Evolutionary conservation across 331 rosid genomes (phyloP).

Genomic region (Rhamnella rubrinervis): DNA sequence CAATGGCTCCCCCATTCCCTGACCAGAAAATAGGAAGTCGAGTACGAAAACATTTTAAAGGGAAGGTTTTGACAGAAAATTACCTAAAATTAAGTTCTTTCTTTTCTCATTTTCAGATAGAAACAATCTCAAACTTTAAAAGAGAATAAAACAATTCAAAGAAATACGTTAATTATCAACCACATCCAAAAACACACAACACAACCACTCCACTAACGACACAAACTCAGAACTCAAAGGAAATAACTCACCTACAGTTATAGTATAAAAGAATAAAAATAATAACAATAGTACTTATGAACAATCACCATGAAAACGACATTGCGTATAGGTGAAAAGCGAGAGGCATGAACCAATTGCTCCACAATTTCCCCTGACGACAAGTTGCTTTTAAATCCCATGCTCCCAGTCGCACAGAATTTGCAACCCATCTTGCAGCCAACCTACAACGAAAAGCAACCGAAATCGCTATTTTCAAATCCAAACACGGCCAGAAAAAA

Average conservation of each 20-base stretch:
- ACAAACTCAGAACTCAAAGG: background rate
- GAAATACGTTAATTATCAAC: background rate
- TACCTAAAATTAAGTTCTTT: no score
- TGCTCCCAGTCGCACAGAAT: constrained; percentile 91
- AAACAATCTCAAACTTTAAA: background rate
- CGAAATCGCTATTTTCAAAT: background rate
- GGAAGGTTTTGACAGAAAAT: background rate
- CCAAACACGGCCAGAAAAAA: no score
- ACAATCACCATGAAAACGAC: constrained; percentile 82
- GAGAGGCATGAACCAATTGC: constrained; percentile 86
- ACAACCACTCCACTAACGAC: background rate
- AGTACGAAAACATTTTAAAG: background rate
- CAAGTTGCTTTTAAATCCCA: constrained; percentile 85
- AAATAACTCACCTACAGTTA: background rate
- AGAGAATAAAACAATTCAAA: background rate
- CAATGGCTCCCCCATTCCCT: constrained; percentile 98
- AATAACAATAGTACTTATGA: no score
- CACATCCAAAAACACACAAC: background rate
- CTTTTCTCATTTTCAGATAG: background rate
- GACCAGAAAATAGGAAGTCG: constrained; percentile 16
- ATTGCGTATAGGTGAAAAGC: constrained; percentile 69
- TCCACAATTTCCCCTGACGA: constrained; percentile 83
- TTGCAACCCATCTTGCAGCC: constrained; percentile 99
- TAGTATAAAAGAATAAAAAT: no score
- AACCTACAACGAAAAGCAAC: constrained; percentile 42